Evolutionary conservation across 345 rosid species (phyloP), one percentile per base, ranked within the genome.

Genomic region (Eucalyptus guilfoylei): DNA sequence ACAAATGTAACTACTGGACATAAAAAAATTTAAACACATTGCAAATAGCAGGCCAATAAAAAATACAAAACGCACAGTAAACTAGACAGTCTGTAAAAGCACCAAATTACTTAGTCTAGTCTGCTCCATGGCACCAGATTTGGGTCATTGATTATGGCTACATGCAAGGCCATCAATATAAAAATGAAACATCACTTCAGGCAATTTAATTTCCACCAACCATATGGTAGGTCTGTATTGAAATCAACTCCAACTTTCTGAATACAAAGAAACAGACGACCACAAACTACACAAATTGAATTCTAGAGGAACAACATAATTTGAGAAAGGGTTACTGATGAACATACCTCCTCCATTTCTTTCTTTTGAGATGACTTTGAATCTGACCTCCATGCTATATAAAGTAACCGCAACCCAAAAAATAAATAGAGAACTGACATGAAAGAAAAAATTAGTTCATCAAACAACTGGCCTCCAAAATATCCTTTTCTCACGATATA

Each of bases 371-470:
- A 93, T 64, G 96, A 91, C 93, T 97, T 98, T 91, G 99, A 88
- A 95, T 98, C 98, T 30, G 99, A 96, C 91, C 95, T 97, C 99
- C 99, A 98, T 76, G 99, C 99, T 92, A 98, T 98, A 94, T 97
- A 98, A 91, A 98, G 98, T 86, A 98, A 91, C 89, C 99, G 97
- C 88, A 98, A 91, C 34, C 99, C 99, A 87, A 98, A 98, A 93
- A 96, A 97, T 58, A 95, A 93, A 93, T 98, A 97, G 48, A 97
- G 96, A 90, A 97, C 99, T 97, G 95, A 91, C 49, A 67, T 34
- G 88, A 83, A 90, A 90, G 55, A 48, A 89, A 49, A 60, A 48
- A n/a, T 87, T 40, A 40, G 24, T 76, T 76, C 47, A 76, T 76
- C 47, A 76, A 76, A 76, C 15, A 72, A 72, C 44, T 72, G 44